phyloP scores from a whole-genome alignment of 2,329 filamentous ascomycete genomes.

The Xylaria digitata region DNA sequence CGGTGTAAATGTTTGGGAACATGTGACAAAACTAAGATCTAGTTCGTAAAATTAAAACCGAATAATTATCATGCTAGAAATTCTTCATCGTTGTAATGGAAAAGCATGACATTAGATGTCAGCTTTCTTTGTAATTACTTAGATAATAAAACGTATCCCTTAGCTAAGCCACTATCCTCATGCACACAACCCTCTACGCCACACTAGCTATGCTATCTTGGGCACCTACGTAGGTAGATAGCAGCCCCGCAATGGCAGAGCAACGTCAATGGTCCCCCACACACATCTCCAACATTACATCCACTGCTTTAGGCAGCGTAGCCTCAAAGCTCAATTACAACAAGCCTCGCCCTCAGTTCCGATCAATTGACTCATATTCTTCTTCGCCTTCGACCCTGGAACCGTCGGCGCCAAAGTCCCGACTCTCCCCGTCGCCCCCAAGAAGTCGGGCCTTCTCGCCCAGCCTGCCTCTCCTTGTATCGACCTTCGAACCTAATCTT shows the following conservation, averaged over 20 bases:
- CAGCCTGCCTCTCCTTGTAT: conserved; percentile 22
- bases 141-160: no score
- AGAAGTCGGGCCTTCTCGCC: conserved; percentile 23
- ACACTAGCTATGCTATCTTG: conserved; percentile 5
- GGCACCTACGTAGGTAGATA: no score
- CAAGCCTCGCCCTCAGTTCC: conserved; percentile 7
- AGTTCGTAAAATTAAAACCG: no score
- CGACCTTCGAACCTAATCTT: conserved; percentile 27
- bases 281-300: conserved; percentile 28
- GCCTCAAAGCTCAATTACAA: conserved; percentile 20
- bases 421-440: conserved; percentile 5
- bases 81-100: not conserved
- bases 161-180: conserved; percentile 15
- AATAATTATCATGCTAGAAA: not conserved
- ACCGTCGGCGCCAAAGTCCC: conserved; percentile 5
- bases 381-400: not conserved
- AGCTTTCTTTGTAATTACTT: no score
- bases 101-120: not conserved
- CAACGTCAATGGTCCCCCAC: conserved; percentile 36
- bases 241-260: conserved; percentile 25
- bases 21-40: no score
- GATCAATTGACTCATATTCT: conserved; percentile 11
- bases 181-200: conserved; percentile 19
- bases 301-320: conserved; percentile 12
- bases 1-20: not conserved